Conservation (phyloP, 2,329 filamentous ascomycete species). For the Huntiella decipiens region DNA sequence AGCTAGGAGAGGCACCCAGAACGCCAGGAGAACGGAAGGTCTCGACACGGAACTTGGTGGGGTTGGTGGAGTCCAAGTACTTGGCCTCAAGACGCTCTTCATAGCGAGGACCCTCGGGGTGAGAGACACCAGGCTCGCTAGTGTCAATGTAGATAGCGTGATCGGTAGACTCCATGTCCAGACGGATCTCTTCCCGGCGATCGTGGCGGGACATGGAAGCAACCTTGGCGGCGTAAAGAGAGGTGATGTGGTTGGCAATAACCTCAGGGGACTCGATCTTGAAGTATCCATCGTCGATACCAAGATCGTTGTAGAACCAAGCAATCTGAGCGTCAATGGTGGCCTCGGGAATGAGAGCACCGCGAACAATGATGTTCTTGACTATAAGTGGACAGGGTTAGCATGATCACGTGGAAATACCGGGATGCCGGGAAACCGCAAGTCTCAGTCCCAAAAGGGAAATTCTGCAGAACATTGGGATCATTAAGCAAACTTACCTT, state of each 20-base stretch:
- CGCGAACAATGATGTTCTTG: conserved; percentile 58
- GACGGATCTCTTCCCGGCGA: conserved; percentile 79
- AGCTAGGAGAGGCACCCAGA: conserved; percentile 45
- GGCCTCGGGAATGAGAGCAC: conserved; percentile 68
- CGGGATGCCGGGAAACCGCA: not conserved
- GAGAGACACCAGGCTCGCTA: conserved; percentile 67
- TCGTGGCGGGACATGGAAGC: conserved; percentile 85
- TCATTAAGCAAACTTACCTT: conserved; percentile 30
- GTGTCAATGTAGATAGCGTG: conserved; percentile 99
- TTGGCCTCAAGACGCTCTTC: conserved; percentile 88
- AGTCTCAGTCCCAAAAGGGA: not conserved
- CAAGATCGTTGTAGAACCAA: conserved; percentile 96
- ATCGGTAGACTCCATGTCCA: conserved; percentile 87
- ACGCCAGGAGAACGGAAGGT: conserved; percentile 84
- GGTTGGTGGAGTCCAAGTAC: conserved; percentile 68
- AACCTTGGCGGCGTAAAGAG: conserved; percentile 90
- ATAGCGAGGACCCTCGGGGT: conserved; percentile 66
- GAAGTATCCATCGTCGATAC: conserved; percentile 98
- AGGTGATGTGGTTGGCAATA: conserved; percentile 87
- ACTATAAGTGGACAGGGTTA: conserved; percentile 29
- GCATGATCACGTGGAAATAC: not conserved
- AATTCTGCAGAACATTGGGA: not conserved
- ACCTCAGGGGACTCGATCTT: conserved; percentile 70
- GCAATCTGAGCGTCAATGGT: conserved; percentile 71
- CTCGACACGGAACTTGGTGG: conserved; percentile 74